Evolutionary conservation across 805 yeast species (phyloP), one percentile per base, ranked within the genome.

Genomic region (Candida sithepensis): DNA sequence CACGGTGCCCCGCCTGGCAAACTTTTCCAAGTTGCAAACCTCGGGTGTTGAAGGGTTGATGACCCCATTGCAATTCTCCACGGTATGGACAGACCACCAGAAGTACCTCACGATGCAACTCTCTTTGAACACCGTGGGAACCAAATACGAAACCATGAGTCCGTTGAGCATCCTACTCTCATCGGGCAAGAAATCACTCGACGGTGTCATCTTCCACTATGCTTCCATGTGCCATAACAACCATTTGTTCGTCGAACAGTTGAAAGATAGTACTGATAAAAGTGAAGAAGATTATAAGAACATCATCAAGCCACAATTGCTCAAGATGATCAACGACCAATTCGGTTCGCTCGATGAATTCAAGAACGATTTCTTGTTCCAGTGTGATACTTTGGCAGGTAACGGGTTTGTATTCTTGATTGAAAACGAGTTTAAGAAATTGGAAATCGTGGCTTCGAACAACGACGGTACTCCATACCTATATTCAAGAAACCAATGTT

Each of bases 201-300:
- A 79, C 57, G 83, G 90, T 30, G 78, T 79, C 46, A 67, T 79
- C n/a, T 91, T 84, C 74, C 94, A 91, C 68, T 80, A 77, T 60
- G 97, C 98, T 2, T 87, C 96, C 4, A 96, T 87, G 64, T 83
- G 90, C 2, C 92, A 87, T 70, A 91, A 90, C 69, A 94, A 94
- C 71, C 99, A 92, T 68, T 75, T 94, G 43, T 89, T 86, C 59
- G 82, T 90, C 60, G 81, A 85, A 64, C 86, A 85, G 59, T 69
- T 84, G 44, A 61, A 50, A 41, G 60, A 57, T 50, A 39, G 54
- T 48, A 20, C 56, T 59, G 36, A 45, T 28, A 41, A 54, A 52
- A 34, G 53, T 48, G 33, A 43, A 58, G n/a, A 52, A 50, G 7
- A 56, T 62, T 16, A 57, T 6, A 14, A 30, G 16, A 14, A 30